Base-by-base conservation (phyloP, 495 filamentous ascomycete genomes). In the Tuber microsphaerosporum region DNA sequence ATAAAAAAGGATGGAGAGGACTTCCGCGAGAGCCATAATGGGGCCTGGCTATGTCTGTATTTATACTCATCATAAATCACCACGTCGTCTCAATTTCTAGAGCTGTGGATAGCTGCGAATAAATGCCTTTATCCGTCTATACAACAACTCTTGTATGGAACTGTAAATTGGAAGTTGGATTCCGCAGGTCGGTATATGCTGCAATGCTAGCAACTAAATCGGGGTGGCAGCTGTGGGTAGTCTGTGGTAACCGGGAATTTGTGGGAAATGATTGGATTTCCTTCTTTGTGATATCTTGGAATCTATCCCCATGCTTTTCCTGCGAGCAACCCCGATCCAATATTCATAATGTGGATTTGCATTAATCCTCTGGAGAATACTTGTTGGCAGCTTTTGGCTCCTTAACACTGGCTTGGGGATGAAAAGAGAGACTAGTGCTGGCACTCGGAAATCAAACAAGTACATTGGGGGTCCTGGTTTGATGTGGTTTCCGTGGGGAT, bases 21-120 rank as follows among this genome's bases (percentile, higher is more conserved):
- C 42, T 74, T 73, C 61, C 75, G 61, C 19, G 12, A 37, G 31
- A 34, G 51, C 46, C 43, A 72, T 43, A 39, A 75, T 69, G 70
- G 76, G 41, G 48, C 37, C 45, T 44, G 69, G 26, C 10, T 17
- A 26, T 73, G 72, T 78, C 56, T 79, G 73, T 79, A 75, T 79
- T 72, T 65, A 65, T 65, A 65, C 56, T 65, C 75, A 74, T 69
- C 45, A 45, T 31, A 79, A 75, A 75, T 73, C 46, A 75, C 71
- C 76, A 71, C 76, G 78, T 79, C 73, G 70, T 71, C 39, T 31
- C 26, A 17, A 65, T 65, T 65, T 34, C 3, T 65, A 65, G 56
- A 65, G 26, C 56, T 65, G 56, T 65, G 56, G 56, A 65, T 34
- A 65, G 14, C 56, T 65, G 26, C 26, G 26, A 34, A 65, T 65